phyloP scores from a whole-genome alignment of 1,139 yeast genomes.

The Zygosaccharomyces sapae region DNA sequence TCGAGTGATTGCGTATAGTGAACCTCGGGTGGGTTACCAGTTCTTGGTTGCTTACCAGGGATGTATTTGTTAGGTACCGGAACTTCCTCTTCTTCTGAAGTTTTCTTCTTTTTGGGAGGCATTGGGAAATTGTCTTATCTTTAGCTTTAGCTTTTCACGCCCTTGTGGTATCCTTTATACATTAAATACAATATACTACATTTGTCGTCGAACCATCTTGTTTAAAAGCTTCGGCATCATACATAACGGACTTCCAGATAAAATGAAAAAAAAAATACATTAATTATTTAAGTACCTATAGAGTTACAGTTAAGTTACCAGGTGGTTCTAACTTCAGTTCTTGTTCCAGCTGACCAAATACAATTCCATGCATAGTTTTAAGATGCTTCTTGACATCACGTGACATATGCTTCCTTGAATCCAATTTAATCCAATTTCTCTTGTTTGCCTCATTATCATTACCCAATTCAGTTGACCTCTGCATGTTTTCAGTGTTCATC shows the following conservation, averaged over 20 bases:
- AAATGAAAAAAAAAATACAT: neutral
- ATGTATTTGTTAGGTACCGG: constrained; percentile 21
- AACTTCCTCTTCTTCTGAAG: constrained; percentile 20
- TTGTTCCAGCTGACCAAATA: constrained; percentile 15
- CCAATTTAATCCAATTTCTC: constrained; percentile 10
- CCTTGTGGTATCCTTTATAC: too few species aligned
- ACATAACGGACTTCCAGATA: neutral
- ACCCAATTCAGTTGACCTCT: neutral
- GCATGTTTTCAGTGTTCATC: constrained; percentile 2
- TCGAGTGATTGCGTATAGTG: constrained; percentile 31
- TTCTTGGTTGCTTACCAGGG: constrained; percentile 36
- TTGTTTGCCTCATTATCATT: neutral
- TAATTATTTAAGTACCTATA: constrained; percentile 4
- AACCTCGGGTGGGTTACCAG: constrained; percentile 23
- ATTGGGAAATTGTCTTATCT: constrained; percentile 12
- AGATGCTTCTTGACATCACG: constrained; percentile 11
- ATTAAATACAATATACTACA: neutral
- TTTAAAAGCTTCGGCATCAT: constrained; percentile 1
- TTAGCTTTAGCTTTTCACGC: too few species aligned
- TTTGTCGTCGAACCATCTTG: neutral
- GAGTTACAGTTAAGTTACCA: constrained; percentile 19
- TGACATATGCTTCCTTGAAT: constrained; percentile 12
- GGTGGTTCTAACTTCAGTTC: constrained; percentile 18
- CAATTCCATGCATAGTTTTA: constrained; percentile 12
- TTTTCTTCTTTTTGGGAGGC: constrained; percentile 30